A percentile compares a stretch with the other conserved stretches of the same genome.
phyloP scores from a whole-genome alignment of 1,284 basidiomycete species.

The Meripilus lineatus region DNA sequence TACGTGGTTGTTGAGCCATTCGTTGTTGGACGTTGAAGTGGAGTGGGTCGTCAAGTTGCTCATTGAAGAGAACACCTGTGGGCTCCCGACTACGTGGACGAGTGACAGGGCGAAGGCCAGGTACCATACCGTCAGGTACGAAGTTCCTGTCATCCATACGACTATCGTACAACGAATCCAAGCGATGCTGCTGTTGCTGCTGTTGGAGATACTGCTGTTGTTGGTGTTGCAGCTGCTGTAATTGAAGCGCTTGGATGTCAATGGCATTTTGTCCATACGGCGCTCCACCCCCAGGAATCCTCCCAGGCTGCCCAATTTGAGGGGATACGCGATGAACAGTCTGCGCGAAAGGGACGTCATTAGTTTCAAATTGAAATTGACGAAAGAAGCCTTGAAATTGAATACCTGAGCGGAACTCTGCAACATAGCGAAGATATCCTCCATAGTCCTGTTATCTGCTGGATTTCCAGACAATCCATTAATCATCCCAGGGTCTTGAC shows the following conservation, averaged over 20 bases:
- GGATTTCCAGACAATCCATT: conserved; percentile 33
- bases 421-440: conserved; percentile 72
- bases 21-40: conserved; percentile 57
- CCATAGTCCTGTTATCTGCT: conserved; percentile 56
- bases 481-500: conserved; percentile 38
- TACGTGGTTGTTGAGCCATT: conserved; percentile 42
- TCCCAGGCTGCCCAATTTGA: conserved; percentile 20
- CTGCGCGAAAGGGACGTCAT: background rate
- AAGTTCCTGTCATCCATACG: conserved; percentile 71
- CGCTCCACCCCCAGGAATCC: conserved; percentile 22
- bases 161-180: conserved; percentile 68
- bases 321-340: conserved; percentile 28
- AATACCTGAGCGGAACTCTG: conserved; percentile 60
- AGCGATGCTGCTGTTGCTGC: conserved; percentile 39
- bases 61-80: conserved; percentile 48
- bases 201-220: conserved; percentile 43
- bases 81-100: conserved; percentile 52
- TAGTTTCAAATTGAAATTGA: background rate
- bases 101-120: conserved; percentile 61
- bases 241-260: conserved; percentile 26
- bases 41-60: conserved; percentile 55
- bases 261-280: conserved; percentile 25
- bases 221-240: conserved; percentile 38
- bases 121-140: conserved; percentile 78
- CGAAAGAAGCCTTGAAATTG: conserved; percentile 16